Evolutionary conservation across 2,329 filamentous ascomycete species (phyloP), one percentile per base, ranked within the genome.

Genomic region (Lasiodiplodia sp.): DNA sequence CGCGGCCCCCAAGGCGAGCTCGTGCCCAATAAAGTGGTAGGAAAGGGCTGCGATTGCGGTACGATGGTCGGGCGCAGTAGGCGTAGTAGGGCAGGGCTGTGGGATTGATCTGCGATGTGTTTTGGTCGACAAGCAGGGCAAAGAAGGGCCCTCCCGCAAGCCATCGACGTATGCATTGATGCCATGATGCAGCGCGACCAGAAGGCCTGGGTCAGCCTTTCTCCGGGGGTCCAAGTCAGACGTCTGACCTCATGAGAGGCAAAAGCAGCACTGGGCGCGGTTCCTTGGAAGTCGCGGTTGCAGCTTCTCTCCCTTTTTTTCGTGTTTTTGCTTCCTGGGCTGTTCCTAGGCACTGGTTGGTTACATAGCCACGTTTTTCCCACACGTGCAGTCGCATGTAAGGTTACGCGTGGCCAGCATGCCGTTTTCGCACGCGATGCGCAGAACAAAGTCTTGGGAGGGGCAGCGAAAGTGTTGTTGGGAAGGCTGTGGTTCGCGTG

Each of bases 141-240:
- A 47, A 47, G 44, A 16, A 47, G n/a, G 44, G 44, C 44, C 44
- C 44, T 47, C 44, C 44, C n/a, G 37, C 56, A 60, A 60, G 56
- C 56, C 56, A 44, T 60, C 56, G 56, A 60, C 56, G 56, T 60
- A 60, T 28, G 12, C 34, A n/a, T 55, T 34, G 34, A 57, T 40
- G 53, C 52, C 52, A 55, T 55, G 52, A 12, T 21, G 28, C 53
- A 56, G 53, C n/a, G 53, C 53, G 28, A 10, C 28, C 18, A 28
- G 37, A n/a, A 25, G 57, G 58, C 40, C 58, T 63, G 25, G 58
- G 12, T 16, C 57, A 60, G 37, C 57, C 57, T 28, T 28, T 37
- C 31, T 31, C 44, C 57, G 37, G 16, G 11, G 37, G 12, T 11
- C 14, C n/a, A 25, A 34, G 55, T 12, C 40, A 10, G 56, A 8